Percentiles rank a stretch among this genome's conserved stretches.
Evolutionary conservation across 768 basidiomycete genomes (phyloP).

Genomic region (Lentinula edodes): DNA sequence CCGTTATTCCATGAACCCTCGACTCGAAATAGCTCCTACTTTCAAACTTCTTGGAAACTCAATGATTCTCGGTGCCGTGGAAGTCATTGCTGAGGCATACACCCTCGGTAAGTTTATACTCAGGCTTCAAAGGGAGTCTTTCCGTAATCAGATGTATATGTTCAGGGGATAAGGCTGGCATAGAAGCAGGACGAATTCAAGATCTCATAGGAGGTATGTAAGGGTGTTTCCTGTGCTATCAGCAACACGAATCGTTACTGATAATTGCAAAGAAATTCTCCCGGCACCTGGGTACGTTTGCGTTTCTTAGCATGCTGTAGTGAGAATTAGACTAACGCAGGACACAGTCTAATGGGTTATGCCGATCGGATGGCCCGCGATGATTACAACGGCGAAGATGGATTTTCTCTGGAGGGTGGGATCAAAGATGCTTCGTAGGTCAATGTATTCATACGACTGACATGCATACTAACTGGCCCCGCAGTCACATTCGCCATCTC

Average conservation of each 20-base stretch:
- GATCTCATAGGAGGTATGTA: slow-evolving; percentile 50
- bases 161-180: slow-evolving; percentile 63
- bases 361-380: slow-evolving; percentile 67
- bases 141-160: background rate
- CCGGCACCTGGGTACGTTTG: slow-evolving; percentile 53
- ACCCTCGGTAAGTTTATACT: slow-evolving; percentile 47
- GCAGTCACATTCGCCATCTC: slow-evolving; percentile 58
- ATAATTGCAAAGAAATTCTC: slow-evolving; percentile 45
- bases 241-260: slow-evolving; percentile 11
- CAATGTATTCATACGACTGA: background rate
- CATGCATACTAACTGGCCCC: background rate
- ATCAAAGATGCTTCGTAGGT: slow-evolving; percentile 75
- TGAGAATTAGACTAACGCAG: background rate
- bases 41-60: slow-evolving; percentile 81
- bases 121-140: background rate
- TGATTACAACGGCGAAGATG: slow-evolving; percentile 65
- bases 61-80: slow-evolving; percentile 69
- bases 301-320: slow-evolving; percentile 3
- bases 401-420: slow-evolving; percentile 82
- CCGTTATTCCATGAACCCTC: background rate
- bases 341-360: slow-evolving; percentile 46
- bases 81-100: slow-evolving; percentile 76
- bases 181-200: slow-evolving; percentile 56
- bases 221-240: background rate
- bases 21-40: slow-evolving; percentile 43